Evolutionary conservation across 768 basidiomycete genomes (phyloP).

Genomic region (Sporobolomyces phaffii): DNA sequence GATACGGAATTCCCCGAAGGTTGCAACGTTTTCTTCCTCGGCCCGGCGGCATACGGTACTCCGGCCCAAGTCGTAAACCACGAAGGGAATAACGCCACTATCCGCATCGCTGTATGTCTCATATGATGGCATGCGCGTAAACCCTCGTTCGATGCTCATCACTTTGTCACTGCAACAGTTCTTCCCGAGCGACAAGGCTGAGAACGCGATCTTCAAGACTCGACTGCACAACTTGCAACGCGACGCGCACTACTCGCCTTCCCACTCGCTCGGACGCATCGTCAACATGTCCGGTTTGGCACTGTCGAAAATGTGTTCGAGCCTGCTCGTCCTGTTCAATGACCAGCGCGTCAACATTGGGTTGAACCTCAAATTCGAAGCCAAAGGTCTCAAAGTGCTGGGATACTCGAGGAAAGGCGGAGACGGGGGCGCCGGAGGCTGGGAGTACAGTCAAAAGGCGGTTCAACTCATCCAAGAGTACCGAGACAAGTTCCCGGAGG

Average conservation of each 20-base stretch:
- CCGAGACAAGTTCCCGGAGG: constrained; percentile 67
- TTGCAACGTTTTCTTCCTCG: constrained; percentile 90
- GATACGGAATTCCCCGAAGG: constrained; percentile 84
- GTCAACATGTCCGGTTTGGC: constrained; percentile 70
- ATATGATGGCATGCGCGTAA: constrained; percentile 11
- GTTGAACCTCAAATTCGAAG: constrained; percentile 91
- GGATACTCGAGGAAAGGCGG: constrained; percentile 83
- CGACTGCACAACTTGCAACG: constrained; percentile 56
- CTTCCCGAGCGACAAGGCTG: constrained; percentile 73
- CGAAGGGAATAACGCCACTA: constrained; percentile 63
- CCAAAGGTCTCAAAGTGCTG: constrained; percentile 83
- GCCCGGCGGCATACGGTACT: constrained; percentile 88
- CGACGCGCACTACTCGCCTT: constrained; percentile 63
- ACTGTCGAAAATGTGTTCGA: constrained; percentile 84
- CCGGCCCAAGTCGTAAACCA: constrained; percentile 81
- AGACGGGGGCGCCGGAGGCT: too few relatives aligned
- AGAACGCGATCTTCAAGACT: constrained; percentile 69
- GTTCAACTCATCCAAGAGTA: constrained; percentile 75
- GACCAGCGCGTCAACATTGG: constrained; percentile 85
- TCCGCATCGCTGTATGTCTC: constrained; percentile 70
- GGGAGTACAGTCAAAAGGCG: constrained; percentile 91
- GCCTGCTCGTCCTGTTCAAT: constrained; percentile 69
- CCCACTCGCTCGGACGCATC: constrained; percentile 69
- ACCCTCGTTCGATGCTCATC: too few relatives aligned
- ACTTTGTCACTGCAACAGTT: too few relatives aligned